Evolutionary conservation across 805 yeast species (phyloP).

Genomic region (Saccharomycopsis selenospora): DNA sequence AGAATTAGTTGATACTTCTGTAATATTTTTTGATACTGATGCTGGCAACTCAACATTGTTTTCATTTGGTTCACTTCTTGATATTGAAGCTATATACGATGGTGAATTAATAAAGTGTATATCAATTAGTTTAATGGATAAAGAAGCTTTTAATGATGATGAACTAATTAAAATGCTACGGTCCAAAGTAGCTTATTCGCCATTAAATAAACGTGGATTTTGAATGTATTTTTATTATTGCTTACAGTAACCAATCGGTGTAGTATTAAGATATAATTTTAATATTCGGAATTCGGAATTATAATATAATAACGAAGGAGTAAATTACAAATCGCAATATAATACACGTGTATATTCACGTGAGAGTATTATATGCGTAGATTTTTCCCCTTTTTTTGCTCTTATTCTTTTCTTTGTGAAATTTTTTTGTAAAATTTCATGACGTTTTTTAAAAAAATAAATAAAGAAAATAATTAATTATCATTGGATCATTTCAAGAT

Average conservation of each 20-base stretch:
- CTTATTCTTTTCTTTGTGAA: no score
- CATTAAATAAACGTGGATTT: not conserved
- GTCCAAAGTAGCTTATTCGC: not conserved
- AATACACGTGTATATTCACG: no score
- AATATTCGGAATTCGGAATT: no score
- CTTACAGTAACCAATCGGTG: no score
- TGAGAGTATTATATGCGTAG: no score
- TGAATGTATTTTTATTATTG: not conserved
- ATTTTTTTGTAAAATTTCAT: no score
- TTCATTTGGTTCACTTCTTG: conserved; percentile 7
- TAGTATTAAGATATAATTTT: no score
- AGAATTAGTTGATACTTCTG: not conserved
- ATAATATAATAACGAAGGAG: no score
- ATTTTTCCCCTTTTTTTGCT: no score
- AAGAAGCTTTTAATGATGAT: conserved; percentile 8
- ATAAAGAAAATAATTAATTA: no score
- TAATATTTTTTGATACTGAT: not conserved
- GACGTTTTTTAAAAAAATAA: no score
- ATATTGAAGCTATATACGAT: conserved; percentile 5
- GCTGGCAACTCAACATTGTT: not conserved
- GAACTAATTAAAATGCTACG: not conserved
- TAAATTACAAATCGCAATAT: conserved; percentile 5
- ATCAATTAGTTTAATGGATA: conserved; percentile 8
- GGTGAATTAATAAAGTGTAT: not conserved
- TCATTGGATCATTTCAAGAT: no score